These are phyloP conservation scores for Clarireedia monteithiana DNA, from an alignment of 2,329 filamentous ascomycete species.

Conservation along the genomic window DNA sequence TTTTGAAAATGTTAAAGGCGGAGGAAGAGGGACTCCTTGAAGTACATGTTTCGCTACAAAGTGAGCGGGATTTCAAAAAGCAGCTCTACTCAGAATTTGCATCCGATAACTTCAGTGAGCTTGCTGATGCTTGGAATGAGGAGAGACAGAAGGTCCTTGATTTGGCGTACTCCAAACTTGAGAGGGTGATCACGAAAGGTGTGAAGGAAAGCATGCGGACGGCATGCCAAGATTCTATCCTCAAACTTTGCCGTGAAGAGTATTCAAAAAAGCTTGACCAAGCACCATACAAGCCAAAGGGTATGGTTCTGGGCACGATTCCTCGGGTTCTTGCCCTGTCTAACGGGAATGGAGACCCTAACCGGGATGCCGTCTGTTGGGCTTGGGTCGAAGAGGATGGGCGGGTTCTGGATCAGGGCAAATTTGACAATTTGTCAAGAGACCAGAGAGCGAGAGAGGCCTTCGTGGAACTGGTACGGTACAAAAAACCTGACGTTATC, in stretches of 20 bases:
- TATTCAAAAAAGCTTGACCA: constrained; percentile 89
- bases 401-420: constrained; percentile 80
- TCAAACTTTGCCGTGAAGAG: constrained; percentile 80
- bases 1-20: constrained; percentile 94
- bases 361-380: constrained; percentile 78
- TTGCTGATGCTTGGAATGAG: constrained; percentile 91
- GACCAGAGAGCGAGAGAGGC: constrained; percentile 60
- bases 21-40: constrained; percentile 91
- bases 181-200: constrained; percentile 77
- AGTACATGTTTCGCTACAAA: constrained; percentile 70
- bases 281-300: constrained; percentile 90
- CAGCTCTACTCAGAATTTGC: constrained; percentile 77
- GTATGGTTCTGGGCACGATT: constrained; percentile 79
- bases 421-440: constrained; percentile 68
- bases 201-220: constrained; percentile 93
- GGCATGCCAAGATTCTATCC: constrained; percentile 86
- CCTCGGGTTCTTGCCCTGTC: constrained; percentile 83
- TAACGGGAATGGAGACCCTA: constrained; percentile 68
- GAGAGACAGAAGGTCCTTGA: constrained; percentile 81
- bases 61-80: constrained; percentile 66
- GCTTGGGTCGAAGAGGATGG: constrained; percentile 92
- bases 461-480: constrained; percentile 72
- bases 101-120: constrained; percentile 91
- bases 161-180: constrained; percentile 70
- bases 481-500: constrained; percentile 81